These are phyloP conservation scores for Chlamydomonas sp. DNA, from an alignment of 139 green algal species.

Conservation along the genomic window DNA sequence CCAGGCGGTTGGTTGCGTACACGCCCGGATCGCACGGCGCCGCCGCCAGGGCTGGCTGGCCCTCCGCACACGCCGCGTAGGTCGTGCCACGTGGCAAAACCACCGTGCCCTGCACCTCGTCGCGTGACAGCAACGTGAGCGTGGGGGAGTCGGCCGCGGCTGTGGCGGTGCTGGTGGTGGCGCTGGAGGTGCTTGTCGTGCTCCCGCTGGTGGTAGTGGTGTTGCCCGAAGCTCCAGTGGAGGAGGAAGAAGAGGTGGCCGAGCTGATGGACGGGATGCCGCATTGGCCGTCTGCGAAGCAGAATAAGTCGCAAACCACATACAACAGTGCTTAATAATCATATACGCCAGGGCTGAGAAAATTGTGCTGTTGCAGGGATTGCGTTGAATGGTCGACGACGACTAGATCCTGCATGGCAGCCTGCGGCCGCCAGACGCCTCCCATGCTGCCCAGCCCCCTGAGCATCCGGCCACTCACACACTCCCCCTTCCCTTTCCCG, in stretches of 20 bases:
- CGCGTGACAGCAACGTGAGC: not conserved
- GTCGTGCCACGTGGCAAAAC: not conserved
- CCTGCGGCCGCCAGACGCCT: not conserved
- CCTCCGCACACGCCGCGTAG: not conserved
- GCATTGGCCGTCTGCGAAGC: not conserved
- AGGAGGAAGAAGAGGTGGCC: not conserved
- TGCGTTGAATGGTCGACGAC: not conserved
- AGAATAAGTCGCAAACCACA: not conserved
- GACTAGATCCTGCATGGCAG: not conserved
- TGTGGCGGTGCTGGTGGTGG: not conserved
- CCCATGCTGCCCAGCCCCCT: not conserved
- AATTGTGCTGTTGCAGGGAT: not conserved
- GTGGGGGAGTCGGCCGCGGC: not conserved
- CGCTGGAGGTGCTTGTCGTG: not conserved
- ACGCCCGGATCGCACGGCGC: slow-evolving; percentile 21
- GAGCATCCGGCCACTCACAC: not conserved
- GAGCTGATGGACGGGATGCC: not conserved
- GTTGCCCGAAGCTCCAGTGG: not conserved
- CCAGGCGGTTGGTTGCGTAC: not conserved
- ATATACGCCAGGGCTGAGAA: no score
- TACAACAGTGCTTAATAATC: no score
- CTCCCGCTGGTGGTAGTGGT: not conserved
- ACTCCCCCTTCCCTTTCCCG: not conserved
- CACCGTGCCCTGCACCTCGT: not conserved
- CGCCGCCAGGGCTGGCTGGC: not conserved